Base-by-base conservation (phyloP, 352 stramenopile species). In the Phytopythium oedochilum region DNA sequence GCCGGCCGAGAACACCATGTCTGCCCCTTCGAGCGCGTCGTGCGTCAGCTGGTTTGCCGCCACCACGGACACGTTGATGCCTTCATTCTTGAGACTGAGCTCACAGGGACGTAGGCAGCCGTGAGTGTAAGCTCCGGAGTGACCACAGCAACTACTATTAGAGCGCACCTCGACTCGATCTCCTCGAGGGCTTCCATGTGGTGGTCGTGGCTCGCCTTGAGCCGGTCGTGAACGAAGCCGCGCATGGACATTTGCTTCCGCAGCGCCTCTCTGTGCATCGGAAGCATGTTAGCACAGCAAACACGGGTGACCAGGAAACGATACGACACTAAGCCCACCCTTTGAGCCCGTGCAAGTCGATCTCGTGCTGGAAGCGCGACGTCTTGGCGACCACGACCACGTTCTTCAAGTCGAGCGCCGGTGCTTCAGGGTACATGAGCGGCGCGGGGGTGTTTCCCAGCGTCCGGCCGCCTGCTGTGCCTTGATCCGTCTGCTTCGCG, bases 181-280 rank as follows among this genome's bases (percentile, higher is more conserved):
- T 95, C 85, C n/a, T 93, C 83, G 5, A 95, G 57, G 0, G 85
- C 85, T 57, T 89, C 77, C 5, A 93, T 69, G 55, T 95, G 85
- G 63, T 95, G 85, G 45, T 95, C 85, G 56, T 95, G 85, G 40
- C 83, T 95, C 2, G 83, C 81, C 47, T 92, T 91, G 31, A 95
- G 66, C 4, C 85, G 81, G 40, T 95, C 85, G 64, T 93, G 89
- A 29, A 95, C 71, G 55, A 95, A 95, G 31, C 85, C 85, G 53
- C 85, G 81, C 85, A 95, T 92, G 2, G 85, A 95, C 85, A 95
- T 93, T 71, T 95, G 83, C 73, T 95, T 95, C 25, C 84, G 78
- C 43, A 95, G 59, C 22, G 81, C 83, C 63, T 95, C 85, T n/a
- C 82, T 93, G 42, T 17, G 59, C 48, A 53, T 67, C 11, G 49